phyloP scores from a whole-genome alignment of 495 filamentous ascomycete species.

The Tetracladium marchalianum region DNA sequence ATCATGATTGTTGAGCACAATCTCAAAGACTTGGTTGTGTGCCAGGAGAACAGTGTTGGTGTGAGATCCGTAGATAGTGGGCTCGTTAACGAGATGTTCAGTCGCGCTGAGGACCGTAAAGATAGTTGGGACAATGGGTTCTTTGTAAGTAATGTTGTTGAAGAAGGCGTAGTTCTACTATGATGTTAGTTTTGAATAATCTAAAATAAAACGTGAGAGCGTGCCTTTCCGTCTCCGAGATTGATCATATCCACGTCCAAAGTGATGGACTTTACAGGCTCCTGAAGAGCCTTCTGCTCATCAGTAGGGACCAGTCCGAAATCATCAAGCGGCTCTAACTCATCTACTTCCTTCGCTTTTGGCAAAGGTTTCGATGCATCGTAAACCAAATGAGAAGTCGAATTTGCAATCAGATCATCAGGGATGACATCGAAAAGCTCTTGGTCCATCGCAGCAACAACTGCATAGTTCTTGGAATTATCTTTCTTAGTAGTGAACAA shows the following conservation, averaged over 20 bases:
- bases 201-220: conserved; percentile 9
- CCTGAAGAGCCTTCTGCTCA: conserved; percentile 29
- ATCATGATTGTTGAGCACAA: conserved; percentile 73
- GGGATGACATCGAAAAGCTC: not conserved
- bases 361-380: conserved; percentile 44
- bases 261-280: conserved; percentile 42
- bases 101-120: conserved; percentile 64
- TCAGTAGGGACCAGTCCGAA: conserved; percentile 49
- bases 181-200: not conserved
- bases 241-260: conserved; percentile 37
- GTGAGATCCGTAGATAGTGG: conserved; percentile 56
- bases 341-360: conserved; percentile 33
- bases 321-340: conserved; percentile 56
- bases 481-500: conserved; percentile 28
- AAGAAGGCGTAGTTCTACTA: conserved; percentile 51
- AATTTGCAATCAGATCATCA: not conserved
- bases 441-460: conserved; percentile 35
- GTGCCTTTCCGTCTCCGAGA: conserved; percentile 56
- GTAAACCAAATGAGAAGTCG: conserved; percentile 24
- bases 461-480: conserved; percentile 44
- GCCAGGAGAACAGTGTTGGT: conserved; percentile 57
- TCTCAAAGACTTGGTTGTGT: conserved; percentile 59
- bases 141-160: conserved; percentile 65
- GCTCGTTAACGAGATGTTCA: conserved; percentile 41
- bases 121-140: conserved; percentile 66